Evolutionary conservation across 108 stramenopile genomes (phyloP).

Genomic region (Cylindrotheca fusiformis): DNA sequence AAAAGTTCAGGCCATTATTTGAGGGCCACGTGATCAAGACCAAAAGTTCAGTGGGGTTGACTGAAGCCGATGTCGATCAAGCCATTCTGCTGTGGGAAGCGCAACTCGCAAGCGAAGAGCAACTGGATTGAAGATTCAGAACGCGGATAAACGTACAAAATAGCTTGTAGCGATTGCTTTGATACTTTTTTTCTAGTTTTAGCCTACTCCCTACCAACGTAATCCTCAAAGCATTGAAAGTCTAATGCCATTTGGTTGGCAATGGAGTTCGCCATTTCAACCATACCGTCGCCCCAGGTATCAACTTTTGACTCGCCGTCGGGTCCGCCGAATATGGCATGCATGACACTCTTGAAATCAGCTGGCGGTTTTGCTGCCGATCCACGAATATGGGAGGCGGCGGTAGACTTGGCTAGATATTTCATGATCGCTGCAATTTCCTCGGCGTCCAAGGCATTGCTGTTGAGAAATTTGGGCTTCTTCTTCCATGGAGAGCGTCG

Average conservation of each 20-base stretch:
- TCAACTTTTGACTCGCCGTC: conserved; percentile 16
- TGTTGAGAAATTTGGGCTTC: conserved; percentile 30
- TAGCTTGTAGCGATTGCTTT: too few species aligned
- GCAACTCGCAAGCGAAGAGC: conserved; percentile 42
- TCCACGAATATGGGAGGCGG: conserved; percentile 62
- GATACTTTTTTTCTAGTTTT: background rate
- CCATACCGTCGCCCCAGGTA: conserved; percentile 43
- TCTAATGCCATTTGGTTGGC: conserved; percentile 58
- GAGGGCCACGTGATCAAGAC: conserved; percentile 52
- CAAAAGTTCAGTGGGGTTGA: conserved; percentile 49
- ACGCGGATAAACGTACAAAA: too few species aligned
- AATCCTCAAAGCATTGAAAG: conserved; percentile 55
- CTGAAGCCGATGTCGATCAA: conserved; percentile 33
- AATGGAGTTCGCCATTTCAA: conserved; percentile 42
- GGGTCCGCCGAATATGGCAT: conserved; percentile 34
- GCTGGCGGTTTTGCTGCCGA: conserved; percentile 55
- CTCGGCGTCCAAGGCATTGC: conserved; percentile 17
- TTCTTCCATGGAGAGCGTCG: conserved; percentile 64
- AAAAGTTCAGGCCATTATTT: conserved; percentile 18
- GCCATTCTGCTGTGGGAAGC: conserved; percentile 40
- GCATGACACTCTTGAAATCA: conserved; percentile 66
- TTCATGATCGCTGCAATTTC: conserved; percentile 48
- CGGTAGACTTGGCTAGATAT: conserved; percentile 50
- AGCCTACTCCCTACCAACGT: conserved; percentile 34
- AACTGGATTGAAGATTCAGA: background rate